phyloP scores from a whole-genome alignment of 2,329 filamentous ascomycete genomes.

The Cladosporium halotolerans region DNA sequence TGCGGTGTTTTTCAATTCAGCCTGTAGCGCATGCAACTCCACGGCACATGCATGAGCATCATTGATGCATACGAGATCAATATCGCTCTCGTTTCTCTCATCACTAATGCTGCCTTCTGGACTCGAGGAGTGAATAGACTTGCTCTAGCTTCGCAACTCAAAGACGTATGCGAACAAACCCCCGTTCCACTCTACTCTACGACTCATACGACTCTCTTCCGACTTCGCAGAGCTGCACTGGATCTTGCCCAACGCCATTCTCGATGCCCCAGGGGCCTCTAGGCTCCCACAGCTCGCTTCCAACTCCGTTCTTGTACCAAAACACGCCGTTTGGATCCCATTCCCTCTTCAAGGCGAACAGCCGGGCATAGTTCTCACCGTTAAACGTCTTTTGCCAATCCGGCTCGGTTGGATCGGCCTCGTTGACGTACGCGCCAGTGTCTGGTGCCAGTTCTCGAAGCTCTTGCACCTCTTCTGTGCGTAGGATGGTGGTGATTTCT shows the following conservation, averaged over 20 bases:
- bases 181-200: no score
- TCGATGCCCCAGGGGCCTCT: slow-evolving; percentile 11
- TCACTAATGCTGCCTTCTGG: no score
- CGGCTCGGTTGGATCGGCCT: slow-evolving; percentile 34
- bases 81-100: no score
- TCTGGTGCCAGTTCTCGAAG: slow-evolving; percentile 37
- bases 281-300: slow-evolving; percentile 32
- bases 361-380: slow-evolving; percentile 34
- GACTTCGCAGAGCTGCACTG: slow-evolving; percentile 9
- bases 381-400: slow-evolving; percentile 39
- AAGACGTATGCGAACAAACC: no score
- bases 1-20: no score
- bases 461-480: slow-evolving; percentile 4
- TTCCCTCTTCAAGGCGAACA: slow-evolving; percentile 35
- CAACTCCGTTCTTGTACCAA: slow-evolving; percentile 36
- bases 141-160: no score
- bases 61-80: no score
- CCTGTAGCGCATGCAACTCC: no score
- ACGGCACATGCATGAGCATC: no score
- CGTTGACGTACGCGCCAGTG: slow-evolving; percentile 31
- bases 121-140: no score
- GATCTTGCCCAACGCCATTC: slow-evolving; percentile 16
- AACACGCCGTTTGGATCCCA: slow-evolving; percentile 38
- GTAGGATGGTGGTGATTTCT: slow-evolving; percentile 8
- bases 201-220: neutral